A percentile compares a stretch with the other conserved stretches of the same genome.
These are phyloP conservation scores for Solanum habrochaites DNA, from an alignment of 257 asterid genomes.

Conservation along the genomic window DNA sequence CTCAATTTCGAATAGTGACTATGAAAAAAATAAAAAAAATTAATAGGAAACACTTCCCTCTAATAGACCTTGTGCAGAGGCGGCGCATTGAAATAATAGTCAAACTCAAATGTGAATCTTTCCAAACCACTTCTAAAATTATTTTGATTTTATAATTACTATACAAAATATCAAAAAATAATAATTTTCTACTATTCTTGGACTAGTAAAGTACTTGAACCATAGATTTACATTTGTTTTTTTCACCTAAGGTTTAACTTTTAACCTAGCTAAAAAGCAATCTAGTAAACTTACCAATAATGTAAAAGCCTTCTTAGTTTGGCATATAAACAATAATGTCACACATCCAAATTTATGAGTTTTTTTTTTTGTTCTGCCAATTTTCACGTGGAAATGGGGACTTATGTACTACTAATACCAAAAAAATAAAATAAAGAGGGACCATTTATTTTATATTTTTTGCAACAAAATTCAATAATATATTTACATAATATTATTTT, in stretches of 20 bases:
- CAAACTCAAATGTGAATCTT: neutral
- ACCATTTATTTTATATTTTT: neutral
- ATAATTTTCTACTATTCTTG: neutral
- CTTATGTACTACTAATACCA: neutral
- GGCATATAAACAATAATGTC: neutral
- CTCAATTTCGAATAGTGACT: no score
- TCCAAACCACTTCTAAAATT: neutral
- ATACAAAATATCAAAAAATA: neutral
- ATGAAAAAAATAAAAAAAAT: no score
- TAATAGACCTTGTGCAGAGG: neutral
- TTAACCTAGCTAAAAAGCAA: neutral
- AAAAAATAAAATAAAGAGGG: slow-evolving; percentile 9
- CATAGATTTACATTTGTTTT: neutral
- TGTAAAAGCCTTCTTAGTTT: neutral
- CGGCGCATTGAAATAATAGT: neutral
- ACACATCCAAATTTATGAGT: neutral
- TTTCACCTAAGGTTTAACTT: neutral
- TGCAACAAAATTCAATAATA: neutral
- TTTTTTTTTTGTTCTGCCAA: neutral
- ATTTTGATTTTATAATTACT: neutral
- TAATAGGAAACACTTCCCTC: fast-evolving
- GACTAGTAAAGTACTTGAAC: neutral
- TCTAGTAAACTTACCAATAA: neutral
- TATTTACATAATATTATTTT: neutral
- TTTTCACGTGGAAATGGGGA: neutral